These are phyloP conservation scores for Saturnispora galanensis DNA, from an alignment of 805 yeast species.

Conservation along the genomic window DNA sequence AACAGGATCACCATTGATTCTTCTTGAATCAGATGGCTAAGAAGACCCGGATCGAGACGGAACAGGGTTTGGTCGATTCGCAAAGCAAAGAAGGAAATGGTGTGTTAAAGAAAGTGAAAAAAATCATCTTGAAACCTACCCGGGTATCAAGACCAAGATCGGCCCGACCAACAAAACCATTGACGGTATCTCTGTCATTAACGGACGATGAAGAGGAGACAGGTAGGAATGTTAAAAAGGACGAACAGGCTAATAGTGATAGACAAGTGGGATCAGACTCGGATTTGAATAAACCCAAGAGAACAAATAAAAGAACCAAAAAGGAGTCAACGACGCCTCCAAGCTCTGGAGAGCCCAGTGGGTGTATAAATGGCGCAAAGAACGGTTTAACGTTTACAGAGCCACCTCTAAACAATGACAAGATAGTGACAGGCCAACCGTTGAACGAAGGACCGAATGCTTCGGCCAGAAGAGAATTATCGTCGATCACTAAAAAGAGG, in stretches of 20 bases:
- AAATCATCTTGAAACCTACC: background rate
- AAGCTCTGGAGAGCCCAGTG: background rate
- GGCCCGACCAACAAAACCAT: slow-evolving; percentile 2
- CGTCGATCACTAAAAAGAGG: slow-evolving; percentile 9
- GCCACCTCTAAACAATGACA: slow-evolving; percentile 46
- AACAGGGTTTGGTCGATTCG: background rate
- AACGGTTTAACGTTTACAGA: slow-evolving; percentile 34
- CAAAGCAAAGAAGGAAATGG: background rate
- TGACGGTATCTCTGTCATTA: background rate
- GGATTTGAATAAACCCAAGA: background rate
- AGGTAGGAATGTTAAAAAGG: background rate
- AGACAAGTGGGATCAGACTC: background rate
- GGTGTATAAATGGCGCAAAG: background rate
- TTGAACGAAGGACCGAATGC: slow-evolving; percentile 58
- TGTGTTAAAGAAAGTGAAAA: background rate
- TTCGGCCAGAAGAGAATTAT: slow-evolving; percentile 45
- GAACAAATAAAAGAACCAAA: background rate
- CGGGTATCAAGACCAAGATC: slow-evolving; percentile 4
- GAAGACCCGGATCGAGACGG: background rate
- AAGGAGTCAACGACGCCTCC: background rate
- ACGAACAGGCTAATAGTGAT: background rate
- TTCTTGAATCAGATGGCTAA: no score
- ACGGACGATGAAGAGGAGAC: slow-evolving; percentile 1
- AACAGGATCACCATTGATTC: no score
- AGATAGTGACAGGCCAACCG: slow-evolving; percentile 65